A percentile compares a stretch with the other conserved stretches of the same genome.
Evolutionary conservation across 139 green algal species (phyloP).

Genomic region (Chlorella sp.): DNA sequence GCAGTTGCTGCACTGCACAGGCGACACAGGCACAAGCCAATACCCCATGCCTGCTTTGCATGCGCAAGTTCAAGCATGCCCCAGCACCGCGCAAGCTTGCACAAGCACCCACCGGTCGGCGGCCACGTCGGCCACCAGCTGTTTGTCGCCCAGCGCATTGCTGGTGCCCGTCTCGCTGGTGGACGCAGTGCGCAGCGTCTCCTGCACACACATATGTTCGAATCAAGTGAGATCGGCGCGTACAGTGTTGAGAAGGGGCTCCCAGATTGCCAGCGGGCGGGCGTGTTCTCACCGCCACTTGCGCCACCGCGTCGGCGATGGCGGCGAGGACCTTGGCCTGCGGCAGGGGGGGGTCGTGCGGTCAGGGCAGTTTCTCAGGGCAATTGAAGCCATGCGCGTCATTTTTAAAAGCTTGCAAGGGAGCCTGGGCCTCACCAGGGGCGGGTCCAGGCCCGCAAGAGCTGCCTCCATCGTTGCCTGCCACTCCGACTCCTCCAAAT

Average conservation of each 20-base stretch:
- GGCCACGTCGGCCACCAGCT: slow-evolving; percentile 75
- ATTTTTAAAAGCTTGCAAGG: too few species aligned
- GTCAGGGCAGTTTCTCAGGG: too few species aligned
- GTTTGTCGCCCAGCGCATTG: slow-evolving; percentile 70
- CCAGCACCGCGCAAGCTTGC: too few species aligned
- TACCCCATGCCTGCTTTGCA: background rate
- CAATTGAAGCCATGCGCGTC: too few species aligned
- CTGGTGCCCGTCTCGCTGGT: slow-evolving; percentile 34
- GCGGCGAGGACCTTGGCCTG: slow-evolving; percentile 24
- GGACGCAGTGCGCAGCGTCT: slow-evolving; percentile 15
- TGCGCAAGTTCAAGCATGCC: background rate
- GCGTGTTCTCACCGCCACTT: slow-evolving; percentile 7
- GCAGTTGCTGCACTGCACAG: too few species aligned
- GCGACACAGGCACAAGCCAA: too few species aligned
- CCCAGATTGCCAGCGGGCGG: too few species aligned
- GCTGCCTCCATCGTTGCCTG: background rate
- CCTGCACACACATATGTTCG: too few species aligned
- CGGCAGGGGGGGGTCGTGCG: background rate
- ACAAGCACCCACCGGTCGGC: slow-evolving; percentile 55
- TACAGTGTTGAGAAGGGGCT: too few species aligned
- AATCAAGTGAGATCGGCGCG: too few species aligned
- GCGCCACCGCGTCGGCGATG: background rate
- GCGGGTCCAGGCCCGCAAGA: slow-evolving; percentile 9
- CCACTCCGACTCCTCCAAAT: too few species aligned
- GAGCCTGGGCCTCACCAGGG: slow-evolving; percentile 1